phyloP scores from a whole-genome alignment of 176 grass and related monocot species.

The Triticum urartu region DNA sequence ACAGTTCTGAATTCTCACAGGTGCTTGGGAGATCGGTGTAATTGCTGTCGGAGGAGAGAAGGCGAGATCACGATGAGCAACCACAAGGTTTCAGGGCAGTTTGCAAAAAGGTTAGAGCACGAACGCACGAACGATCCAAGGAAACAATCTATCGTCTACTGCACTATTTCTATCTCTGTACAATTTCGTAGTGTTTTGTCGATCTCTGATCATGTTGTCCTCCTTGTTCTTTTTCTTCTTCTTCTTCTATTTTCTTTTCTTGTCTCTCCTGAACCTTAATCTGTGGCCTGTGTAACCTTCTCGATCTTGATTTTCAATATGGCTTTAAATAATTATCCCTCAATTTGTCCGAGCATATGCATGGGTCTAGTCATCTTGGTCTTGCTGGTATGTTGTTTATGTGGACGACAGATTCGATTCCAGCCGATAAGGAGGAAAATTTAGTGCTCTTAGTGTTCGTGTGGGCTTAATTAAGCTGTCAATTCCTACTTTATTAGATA shows the following conservation, averaged over 20 bases:
- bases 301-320: conserved; percentile 44
- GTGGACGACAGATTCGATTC: conserved; percentile 39
- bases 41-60: conserved; percentile 20
- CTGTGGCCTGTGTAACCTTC: conserved; percentile 39
- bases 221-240: conserved; percentile 8
- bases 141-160: conserved; percentile 37
- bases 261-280: conserved; percentile 45
- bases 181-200: conserved; percentile 52
- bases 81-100: conserved; percentile 30
- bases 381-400: conserved; percentile 22
- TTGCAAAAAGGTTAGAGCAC: conserved; percentile 81
- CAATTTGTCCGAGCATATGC: conserved; percentile 23
- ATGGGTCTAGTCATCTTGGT: conserved; percentile 40
- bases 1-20: conserved; percentile 54
- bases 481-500: conserved; percentile 56
- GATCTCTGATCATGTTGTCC: conserved; percentile 46
- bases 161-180: conserved; percentile 57
- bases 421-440: conserved; percentile 38
- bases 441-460: conserved; percentile 30
- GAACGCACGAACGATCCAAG: conserved; percentile 31
- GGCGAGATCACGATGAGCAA: conserved; percentile 35
- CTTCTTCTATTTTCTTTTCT: conserved; percentile 1
- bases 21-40: conserved; percentile 11
- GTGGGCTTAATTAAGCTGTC: conserved; percentile 48
- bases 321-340: conserved; percentile 35